phyloP scores from a whole-genome alignment of 2,329 filamentous ascomycete species.

The Cryphonectria japonica region DNA sequence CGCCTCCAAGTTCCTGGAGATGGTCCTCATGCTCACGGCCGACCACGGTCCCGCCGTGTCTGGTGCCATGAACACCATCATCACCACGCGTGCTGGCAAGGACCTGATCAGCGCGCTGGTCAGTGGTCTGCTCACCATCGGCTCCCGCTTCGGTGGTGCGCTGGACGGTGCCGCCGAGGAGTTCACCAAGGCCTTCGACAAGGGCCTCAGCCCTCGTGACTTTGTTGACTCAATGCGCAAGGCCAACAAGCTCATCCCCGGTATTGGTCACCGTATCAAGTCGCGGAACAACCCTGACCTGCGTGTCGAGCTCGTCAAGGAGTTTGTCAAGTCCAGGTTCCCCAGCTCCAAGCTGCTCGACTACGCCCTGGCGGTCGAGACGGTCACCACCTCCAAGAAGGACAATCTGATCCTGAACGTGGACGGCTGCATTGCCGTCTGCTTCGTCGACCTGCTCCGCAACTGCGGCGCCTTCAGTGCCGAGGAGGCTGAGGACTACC shows the following conservation, averaged over 20 bases:
- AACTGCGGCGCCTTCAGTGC: constrained; percentile 96
- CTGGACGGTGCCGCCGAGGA: constrained; percentile 97
- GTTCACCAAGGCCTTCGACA: constrained; percentile 98
- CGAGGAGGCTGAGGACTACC: constrained; percentile 98
- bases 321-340: constrained; percentile 98
- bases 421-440: constrained; percentile 96
- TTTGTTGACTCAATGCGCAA: constrained; percentile 99
- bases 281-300: constrained; percentile 99
- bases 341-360: constrained; percentile 97
- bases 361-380: constrained; percentile 97
- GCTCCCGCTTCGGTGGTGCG: constrained; percentile 97
- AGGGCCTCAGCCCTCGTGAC: constrained; percentile 96
- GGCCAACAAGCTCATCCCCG: constrained; percentile 99
- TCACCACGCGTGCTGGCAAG: constrained; percentile 98
- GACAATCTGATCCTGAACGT: constrained; percentile 99
- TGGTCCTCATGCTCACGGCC: constrained; percentile 99
- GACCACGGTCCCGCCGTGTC: constrained; percentile 99
- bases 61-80: constrained; percentile 99
- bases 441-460: constrained; percentile 96
- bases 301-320: constrained; percentile 98
- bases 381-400: constrained; percentile 99
- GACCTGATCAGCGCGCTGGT: constrained; percentile 96
- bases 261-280: constrained; percentile 99
- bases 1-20: constrained; percentile 98
- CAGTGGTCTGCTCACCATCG: constrained; percentile 95